Evolutionary conservation across 2,329 filamentous ascomycete genomes (phyloP).

Genomic region (Fusarium sp.): DNA sequence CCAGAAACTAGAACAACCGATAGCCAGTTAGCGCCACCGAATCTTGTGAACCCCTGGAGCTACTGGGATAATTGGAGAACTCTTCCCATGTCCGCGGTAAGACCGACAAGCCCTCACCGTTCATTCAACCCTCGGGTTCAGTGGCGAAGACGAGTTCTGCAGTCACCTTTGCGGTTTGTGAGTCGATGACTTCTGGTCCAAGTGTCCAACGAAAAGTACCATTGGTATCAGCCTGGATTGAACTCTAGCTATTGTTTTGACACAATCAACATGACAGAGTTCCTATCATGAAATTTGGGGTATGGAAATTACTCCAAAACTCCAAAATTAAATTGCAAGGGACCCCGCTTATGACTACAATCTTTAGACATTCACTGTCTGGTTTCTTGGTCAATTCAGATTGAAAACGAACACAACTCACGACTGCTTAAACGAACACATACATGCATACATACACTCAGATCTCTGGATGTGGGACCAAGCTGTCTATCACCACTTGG

Average conservation of each 20-base stretch:
- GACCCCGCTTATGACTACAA: constrained; percentile 3
- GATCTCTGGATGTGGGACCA: neutral
- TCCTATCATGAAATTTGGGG: constrained; percentile 2
- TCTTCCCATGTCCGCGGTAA: constrained; percentile 35
- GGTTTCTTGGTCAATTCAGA: neutral
- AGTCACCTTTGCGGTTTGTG: neutral
- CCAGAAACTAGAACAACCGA: constrained; percentile 33
- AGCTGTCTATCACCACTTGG: neutral
- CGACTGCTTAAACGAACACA: neutral
- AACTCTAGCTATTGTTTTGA: neutral
- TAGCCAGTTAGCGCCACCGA: constrained; percentile 33
- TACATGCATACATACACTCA: neutral
- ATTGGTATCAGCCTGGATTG: neutral
- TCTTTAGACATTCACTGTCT: neutral
- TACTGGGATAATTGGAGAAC: constrained; percentile 29
- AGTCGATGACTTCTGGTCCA: neutral
- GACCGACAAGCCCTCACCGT: constrained; percentile 32
- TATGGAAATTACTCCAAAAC: constrained; percentile 27
- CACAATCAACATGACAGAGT: neutral
- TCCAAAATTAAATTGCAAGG: neutral
- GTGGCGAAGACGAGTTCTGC: constrained; percentile 6
- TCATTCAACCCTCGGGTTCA: constrained; percentile 11
- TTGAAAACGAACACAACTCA: neutral
- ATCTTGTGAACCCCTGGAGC: constrained; percentile 30
- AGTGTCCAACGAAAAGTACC: neutral